These are phyloP conservation scores for Suillus brevipes DNA, from an alignment of 768 basidiomycete genomes.

Conservation along the genomic window DNA sequence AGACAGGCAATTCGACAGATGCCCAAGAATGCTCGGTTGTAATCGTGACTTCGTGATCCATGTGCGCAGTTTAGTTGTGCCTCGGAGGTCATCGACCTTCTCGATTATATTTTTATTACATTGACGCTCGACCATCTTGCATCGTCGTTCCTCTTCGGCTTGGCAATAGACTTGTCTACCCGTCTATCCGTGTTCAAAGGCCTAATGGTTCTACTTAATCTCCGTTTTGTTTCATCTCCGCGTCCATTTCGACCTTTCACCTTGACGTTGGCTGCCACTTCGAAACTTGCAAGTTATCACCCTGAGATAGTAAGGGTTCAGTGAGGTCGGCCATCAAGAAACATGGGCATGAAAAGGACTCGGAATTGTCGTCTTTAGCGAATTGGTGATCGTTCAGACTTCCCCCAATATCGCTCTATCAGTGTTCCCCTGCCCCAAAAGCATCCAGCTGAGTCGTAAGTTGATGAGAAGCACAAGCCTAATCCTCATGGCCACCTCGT, in stretches of 20 bases:
- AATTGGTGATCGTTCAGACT: not conserved
- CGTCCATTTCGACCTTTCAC: not conserved
- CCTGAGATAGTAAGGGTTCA: not conserved
- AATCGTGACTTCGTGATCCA: not conserved
- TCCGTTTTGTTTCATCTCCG: conserved; percentile 4
- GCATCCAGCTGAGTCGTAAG: not conserved
- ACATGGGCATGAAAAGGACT: not conserved
- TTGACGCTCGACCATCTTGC: not conserved
- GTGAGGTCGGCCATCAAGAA: not conserved
- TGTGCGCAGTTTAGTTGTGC: not conserved
- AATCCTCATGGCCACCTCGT: conserved; percentile 1
- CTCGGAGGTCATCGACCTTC: not conserved
- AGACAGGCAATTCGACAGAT: conserved; percentile 58
- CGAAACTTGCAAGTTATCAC: not conserved
- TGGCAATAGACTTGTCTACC: not conserved
- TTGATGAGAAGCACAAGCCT: not conserved
- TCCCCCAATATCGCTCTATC: not conserved
- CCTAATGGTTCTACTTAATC: not conserved
- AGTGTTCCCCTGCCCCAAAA: not conserved
- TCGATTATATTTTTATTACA: conserved; percentile 7
- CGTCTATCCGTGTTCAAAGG: not conserved
- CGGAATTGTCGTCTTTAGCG: not conserved
- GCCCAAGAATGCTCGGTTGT: conserved; percentile 52
- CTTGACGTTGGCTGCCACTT: not conserved
- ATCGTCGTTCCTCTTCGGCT: not conserved